phyloP scores from a whole-genome alignment of 768 basidiomycete genomes.

The Termitomyces sp. region DNA sequence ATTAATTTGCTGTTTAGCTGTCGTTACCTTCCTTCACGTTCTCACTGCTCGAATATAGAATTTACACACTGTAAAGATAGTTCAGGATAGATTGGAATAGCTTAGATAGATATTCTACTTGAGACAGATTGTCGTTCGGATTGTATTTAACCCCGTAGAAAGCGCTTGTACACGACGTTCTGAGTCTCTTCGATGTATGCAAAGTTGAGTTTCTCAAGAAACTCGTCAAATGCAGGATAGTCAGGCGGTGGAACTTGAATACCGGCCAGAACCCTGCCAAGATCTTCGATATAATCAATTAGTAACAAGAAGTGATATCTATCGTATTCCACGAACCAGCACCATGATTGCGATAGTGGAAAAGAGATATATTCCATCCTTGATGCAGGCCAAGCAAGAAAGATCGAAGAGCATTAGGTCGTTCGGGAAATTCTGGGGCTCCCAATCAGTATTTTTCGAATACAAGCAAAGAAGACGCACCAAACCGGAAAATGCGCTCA shows the following conservation, averaged over 20 bases:
- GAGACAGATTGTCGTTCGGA: neutral
- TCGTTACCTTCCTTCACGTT: neutral
- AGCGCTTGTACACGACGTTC: conserved; percentile 80
- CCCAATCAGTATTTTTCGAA: conserved; percentile 1
- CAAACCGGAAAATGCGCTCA: conserved; percentile 91
- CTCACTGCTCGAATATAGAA: no score
- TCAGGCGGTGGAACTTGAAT: conserved; percentile 84
- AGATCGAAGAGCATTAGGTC: conserved; percentile 86
- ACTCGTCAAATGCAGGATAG: conserved; percentile 63
- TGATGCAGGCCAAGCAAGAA: conserved; percentile 81
- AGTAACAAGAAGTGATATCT: neutral
- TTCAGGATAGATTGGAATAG: neutral
- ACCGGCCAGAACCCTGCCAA: conserved; percentile 90
- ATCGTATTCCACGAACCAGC: conserved; percentile 62
- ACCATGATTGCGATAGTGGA: conserved; percentile 98
- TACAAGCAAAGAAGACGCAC: conserved; percentile 41
- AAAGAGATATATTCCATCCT: conserved; percentile 93
- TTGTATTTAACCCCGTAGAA: conserved; percentile 40
- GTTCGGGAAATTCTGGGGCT: conserved; percentile 86
- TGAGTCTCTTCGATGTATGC: conserved; percentile 90
- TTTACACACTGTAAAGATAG: no score
- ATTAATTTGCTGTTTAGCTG: neutral
- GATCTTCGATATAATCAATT: conserved; percentile 45
- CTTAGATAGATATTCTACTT: neutral
- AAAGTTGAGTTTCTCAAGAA: conserved; percentile 78